Evolutionary conservation across 2,329 filamentous ascomycete species (phyloP), one percentile per base, ranked within the genome.

Genomic region (Xylaria sp.): DNA sequence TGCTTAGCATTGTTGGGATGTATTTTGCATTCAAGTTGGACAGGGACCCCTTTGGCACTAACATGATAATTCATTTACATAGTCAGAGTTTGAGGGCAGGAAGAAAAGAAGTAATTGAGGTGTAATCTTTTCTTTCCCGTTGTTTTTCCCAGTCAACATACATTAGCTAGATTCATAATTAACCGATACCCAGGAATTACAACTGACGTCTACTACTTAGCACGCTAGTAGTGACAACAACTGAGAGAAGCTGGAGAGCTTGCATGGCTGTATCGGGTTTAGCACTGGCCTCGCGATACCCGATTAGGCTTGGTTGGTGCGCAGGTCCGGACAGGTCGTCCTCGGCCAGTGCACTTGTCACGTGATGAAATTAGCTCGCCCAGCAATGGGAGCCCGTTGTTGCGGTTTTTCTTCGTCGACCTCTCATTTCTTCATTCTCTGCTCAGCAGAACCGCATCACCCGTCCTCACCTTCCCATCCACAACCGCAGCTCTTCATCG

Each of bases 401-500:
- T 73, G 72, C 72, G 72, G 72, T 73, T 73, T 73, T 73, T 73
- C 70, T 73, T 73, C 70, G 71, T 67, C 65, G 59, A 67, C 66
- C 71, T 71, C 70, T 57, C 72, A 72, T 66, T 70, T 73, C 70
- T 71, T 69, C 71, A 72, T 65, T 64, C 73, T 77, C 75, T 75
- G 75, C 73, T 66, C 72, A 72, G 75, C 73, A 76, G 74, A 76
- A 75, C 70, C 75, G 73, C 84, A 85, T 84, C 80, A 79, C 79
- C 78, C 64, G 78, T 77, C 83, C 87, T 85, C 86, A 85, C 86
- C 87, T 85, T 86, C 84, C 84, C 80, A 85, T 87, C 82, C 83
- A 82, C 82, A 83, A 87, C 85, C 85, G 87, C 87, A 88, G 87
- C 88, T 85, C 84, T 84, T 87, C 87, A 89, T 90, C 89, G 86